phyloP scores from a whole-genome alignment of 805 yeast genomes.

The Ogataea parapolymorpha region DNA sequence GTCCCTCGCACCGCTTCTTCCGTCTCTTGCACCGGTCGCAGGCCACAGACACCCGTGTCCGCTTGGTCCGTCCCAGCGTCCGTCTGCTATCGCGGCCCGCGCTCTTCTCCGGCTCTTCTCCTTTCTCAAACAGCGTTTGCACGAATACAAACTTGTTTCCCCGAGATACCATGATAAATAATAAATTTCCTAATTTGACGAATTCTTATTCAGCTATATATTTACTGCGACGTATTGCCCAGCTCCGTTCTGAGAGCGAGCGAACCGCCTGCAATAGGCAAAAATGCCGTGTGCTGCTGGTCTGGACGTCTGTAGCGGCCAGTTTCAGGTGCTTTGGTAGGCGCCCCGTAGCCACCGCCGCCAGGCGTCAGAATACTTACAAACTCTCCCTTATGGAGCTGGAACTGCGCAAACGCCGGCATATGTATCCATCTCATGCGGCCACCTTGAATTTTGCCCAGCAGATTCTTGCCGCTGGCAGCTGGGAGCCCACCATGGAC shows the following conservation, averaged over 20 bases:
- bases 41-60: slow-evolving; percentile 9
- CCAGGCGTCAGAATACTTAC: slow-evolving; percentile 40
- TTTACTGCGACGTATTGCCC: slow-evolving; percentile 18
- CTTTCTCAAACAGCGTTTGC: slow-evolving; percentile 8
- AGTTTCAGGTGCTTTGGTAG: slow-evolving; percentile 25
- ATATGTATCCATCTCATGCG: slow-evolving; percentile 32
- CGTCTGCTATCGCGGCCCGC: background rate
- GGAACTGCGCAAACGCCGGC: slow-evolving; percentile 39
- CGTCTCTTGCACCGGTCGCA: slow-evolving; percentile 17
- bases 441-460: slow-evolving; percentile 31
- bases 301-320: slow-evolving; percentile 31
- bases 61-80: background rate
- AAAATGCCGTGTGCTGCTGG: slow-evolving; percentile 3
- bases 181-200: background rate
- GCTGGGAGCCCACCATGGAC: slow-evolving; percentile 51
- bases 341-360: slow-evolving; percentile 45
- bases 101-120: background rate
- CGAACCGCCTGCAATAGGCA: slow-evolving; percentile 23
- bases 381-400: slow-evolving; percentile 37
- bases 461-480: slow-evolving; percentile 40
- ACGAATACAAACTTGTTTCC: slow-evolving; percentile 9
- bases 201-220: background rate
- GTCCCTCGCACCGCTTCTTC: slow-evolving; percentile 18
- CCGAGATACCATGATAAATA: slow-evolving; percentile 3
- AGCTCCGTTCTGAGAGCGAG: slow-evolving; percentile 16